phyloP scores from a whole-genome alignment of 2,329 filamentous ascomycete genomes.

The Diaporthe sp. region DNA sequence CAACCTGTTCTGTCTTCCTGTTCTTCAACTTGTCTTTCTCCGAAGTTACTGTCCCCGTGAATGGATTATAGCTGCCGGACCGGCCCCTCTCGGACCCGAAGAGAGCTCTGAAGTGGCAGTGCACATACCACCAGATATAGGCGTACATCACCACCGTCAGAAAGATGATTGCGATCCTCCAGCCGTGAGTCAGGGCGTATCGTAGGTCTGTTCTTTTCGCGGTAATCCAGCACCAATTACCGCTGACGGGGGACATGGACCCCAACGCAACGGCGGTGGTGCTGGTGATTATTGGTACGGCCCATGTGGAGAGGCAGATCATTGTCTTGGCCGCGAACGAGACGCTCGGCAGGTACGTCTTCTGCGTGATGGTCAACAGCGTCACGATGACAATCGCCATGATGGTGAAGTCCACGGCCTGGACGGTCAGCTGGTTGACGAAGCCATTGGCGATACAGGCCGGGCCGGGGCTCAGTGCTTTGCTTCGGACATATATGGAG shows the following conservation, averaged over 20 bases:
- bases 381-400: constrained; percentile 58
- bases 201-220: constrained; percentile 52
- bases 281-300: constrained; percentile 56
- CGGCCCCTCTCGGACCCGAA: background rate
- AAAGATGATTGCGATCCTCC: constrained; percentile 59
- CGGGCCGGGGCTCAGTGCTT: constrained; percentile 46
- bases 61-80: background rate
- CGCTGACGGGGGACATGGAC: constrained; percentile 52
- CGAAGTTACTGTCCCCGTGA: constrained; percentile 3
- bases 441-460: constrained; percentile 59
- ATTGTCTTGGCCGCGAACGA: constrained; percentile 48
- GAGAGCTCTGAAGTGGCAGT: constrained; percentile 43
- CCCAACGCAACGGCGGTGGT: constrained; percentile 47
- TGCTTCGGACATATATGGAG: constrained; percentile 48
- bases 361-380: constrained; percentile 44
- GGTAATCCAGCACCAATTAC: constrained; percentile 62
- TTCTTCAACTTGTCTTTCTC: background rate
- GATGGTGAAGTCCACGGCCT: constrained; percentile 58
- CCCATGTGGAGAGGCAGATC: constrained; percentile 56
- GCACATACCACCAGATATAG: constrained; percentile 57
- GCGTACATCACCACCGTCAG: constrained; percentile 56
- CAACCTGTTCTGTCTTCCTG: background rate
- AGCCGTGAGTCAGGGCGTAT: constrained; percentile 60
- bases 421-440: constrained; percentile 60
- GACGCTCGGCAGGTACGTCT: constrained; percentile 50